Percentiles rank a stretch among this genome's conserved stretches.
phyloP scores from a whole-genome alignment of 164 flowering plant species.

The Magnolia sinica region DNA sequence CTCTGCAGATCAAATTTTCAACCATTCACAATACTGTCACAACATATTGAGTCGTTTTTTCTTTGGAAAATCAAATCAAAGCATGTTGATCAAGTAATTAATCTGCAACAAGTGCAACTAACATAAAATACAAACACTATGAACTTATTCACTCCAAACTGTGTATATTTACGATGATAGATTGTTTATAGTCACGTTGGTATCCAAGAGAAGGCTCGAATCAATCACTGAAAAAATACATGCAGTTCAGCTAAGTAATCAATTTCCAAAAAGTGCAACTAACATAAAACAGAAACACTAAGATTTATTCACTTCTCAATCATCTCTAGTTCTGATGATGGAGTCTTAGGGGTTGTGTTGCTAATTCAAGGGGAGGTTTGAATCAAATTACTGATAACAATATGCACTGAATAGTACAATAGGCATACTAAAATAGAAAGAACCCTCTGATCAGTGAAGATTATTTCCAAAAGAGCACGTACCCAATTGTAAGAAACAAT shows the following conservation, averaged over 20 bases:
- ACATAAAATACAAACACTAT: no score
- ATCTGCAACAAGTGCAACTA: no score
- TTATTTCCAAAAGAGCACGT: neutral
- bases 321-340: no score
- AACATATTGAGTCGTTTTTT: neutral
- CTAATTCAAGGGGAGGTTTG: no score
- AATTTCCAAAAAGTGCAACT: neutral
- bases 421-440: neutral
- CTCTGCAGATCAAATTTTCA: neutral
- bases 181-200: no score
- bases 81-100: neutral
- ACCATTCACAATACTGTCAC: neutral
- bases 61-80: neutral
- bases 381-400: no score
- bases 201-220: no score
- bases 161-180: no score
- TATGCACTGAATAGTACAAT: no score
- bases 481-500: neutral
- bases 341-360: no score
- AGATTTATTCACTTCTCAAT: neutral
- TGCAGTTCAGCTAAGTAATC: neutral
- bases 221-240: neutral
- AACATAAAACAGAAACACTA: neutral
- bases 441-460: neutral
- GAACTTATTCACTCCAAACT: no score